Base-by-base conservation (phyloP, 2,329 filamentous ascomycete genomes). In the Aspergillus ochraceus region DNA sequence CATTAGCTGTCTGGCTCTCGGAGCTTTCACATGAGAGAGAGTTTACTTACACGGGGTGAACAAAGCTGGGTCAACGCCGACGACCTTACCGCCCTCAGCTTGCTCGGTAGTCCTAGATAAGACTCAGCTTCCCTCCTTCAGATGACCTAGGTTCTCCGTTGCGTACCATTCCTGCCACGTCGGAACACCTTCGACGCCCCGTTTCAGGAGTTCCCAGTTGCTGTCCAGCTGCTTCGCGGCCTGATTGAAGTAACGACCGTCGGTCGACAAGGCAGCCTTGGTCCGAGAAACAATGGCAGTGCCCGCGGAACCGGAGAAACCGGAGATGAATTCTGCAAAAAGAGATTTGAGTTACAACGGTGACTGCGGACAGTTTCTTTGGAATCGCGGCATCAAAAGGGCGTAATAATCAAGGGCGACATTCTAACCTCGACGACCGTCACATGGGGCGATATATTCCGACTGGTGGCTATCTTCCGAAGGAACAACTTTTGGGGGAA, bases 171-270 rank as follows among this genome's bases (percentile, higher is more conserved):
- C 95, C 74, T 97, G 92, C 91, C 95, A 99, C 0, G 94, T 98
- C 1, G 92, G 94, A 10, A 97, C 92, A 76, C 96, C 92, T 72
- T 95, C 91, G 52, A 97, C 83, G 6, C 95, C 95, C 71, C 96
- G 92, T 80, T 97, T 99, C 62, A 99, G 81, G 46, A 99, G 82
- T 53, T 86, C 81, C 95, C 95, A 99, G 76, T 98, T 98, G 70
- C 78, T 80, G 75, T 98, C 95, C 30, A 99, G 86, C 76, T 99
- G 92, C 70, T 93, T 91, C 63, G 88, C 82, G 26, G 95, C 95
- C 77, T 99, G 95, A 79, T 96, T 98, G 83, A 98, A 99, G 78
- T 99, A 99, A 66, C 95, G 89, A 30, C 95, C 95, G 74, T 99
- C 95, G 30, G 95, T 99, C 12, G 95, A 92, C 59, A 99, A 81